Evolutionary conservation across 352 stramenopile genomes (phyloP), one percentile per base, ranked within the genome.

Genomic region (Pythium myriotylum): DNA sequence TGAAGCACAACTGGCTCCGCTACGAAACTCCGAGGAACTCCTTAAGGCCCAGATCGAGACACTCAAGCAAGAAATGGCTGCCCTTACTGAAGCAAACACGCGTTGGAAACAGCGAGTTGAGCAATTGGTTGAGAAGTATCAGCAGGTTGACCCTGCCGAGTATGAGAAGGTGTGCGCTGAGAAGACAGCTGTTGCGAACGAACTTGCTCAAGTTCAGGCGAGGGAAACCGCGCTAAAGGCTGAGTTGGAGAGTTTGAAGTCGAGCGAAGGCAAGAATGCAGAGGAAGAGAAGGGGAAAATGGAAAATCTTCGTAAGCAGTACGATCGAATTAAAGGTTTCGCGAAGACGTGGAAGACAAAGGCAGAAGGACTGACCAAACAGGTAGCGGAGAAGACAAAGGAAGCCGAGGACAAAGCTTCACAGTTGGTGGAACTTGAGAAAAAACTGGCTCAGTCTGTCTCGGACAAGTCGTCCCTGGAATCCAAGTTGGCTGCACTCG

Each of bases 291-390:
- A 85, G 54, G 77, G 74, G 26, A 88, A 86, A 62, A 68, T 74
- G 3, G 80, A 89, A 47, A 90, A 91, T 56, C 80, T 78, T 68
- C 71, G 72, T 41, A 88, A 88, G 59, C 79, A 90, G 63, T 92
- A 92, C 39, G 81, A 92, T 22, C 75, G 77, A 6, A 91, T 94
- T 60, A 90, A 91, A 66, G 74, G 73, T 1, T 94, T 92, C 52
- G 82, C 83, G 2, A 94, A 94, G 70, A 87, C 77, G 33, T 94
- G 84, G 84, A 91, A 94, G 72, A 77, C 73, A 22, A 89, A 92
- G 71, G 78, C 81, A 0, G 81, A 93, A 62, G 56, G 55, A 26
- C 58, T 90, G 39, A 86, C 62, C 6, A 89, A 88, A 63, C 74
- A 86, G 51, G 55, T 90, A 26, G 72, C 65, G 2, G 84, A 93